Evolutionary conservation across 495 filamentous ascomycete species (phyloP).

Genomic region (Baudoinia panamericana): DNA sequence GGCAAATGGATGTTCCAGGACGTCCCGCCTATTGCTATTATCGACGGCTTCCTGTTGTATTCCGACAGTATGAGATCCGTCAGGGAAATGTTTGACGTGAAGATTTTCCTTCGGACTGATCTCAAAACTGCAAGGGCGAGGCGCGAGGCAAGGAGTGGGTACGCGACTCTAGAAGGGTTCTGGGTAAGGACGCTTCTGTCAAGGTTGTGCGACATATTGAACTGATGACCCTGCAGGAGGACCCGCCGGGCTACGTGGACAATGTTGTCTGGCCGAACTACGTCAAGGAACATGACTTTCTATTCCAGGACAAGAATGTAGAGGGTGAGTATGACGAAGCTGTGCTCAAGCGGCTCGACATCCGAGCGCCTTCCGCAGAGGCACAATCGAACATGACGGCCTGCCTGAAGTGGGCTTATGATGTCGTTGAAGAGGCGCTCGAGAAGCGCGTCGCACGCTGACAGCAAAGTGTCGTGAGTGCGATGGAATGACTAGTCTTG

Average conservation of each 20-base stretch:
- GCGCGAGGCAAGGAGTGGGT: slow-evolving; percentile 61
- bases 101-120: slow-evolving; percentile 57
- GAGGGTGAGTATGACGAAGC: slow-evolving; percentile 38
- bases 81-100: slow-evolving; percentile 51
- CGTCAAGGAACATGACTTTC: slow-evolving; percentile 58
- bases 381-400: slow-evolving; percentile 22
- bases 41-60: slow-evolving; percentile 83
- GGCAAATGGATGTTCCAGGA: slow-evolving; percentile 13
- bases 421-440: slow-evolving; percentile 16
- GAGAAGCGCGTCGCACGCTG: slow-evolving; percentile 6
- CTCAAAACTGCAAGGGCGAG: slow-evolving; percentile 48
- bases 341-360: slow-evolving; percentile 33
- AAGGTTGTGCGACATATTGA: not conserved
- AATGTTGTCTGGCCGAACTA: slow-evolving; percentile 93
- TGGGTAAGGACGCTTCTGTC: slow-evolving; percentile 39
- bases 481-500: too few species aligned
- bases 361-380: slow-evolving; percentile 28
- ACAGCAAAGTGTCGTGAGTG: too few species aligned
- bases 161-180: slow-evolving; percentile 77
- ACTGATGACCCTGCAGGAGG: slow-evolving; percentile 33
- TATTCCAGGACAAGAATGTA: slow-evolving; percentile 56
- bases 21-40: slow-evolving; percentile 39
- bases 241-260: slow-evolving; percentile 89
- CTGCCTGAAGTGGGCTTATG: slow-evolving; percentile 26
- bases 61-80: slow-evolving; percentile 29